Base-by-base conservation (phyloP, 2,329 filamentous ascomycete species). In the Immersiporthe knoxdaviesiana region DNA sequence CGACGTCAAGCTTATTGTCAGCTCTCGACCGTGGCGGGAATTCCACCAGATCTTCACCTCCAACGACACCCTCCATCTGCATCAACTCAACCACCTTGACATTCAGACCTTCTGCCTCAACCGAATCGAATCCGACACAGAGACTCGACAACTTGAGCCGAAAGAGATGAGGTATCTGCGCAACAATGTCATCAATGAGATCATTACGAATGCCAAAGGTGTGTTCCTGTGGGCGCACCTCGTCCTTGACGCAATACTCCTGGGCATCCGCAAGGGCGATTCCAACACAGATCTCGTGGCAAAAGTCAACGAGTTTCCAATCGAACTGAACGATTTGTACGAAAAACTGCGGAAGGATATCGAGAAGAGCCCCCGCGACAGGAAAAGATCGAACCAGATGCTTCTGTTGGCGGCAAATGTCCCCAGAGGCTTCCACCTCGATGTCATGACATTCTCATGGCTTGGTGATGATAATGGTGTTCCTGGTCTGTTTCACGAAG, bases 201-300 rank as follows among this genome's bases (percentile, higher is more conserved):
- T 69, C 1, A 21, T 69, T 11, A 6, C 39, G 14, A 16, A 59
- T 1, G 52, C 68, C 3, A 41, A 67, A 27, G 63, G 68, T 4
- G 54, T 69, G 1, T 69, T 67, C n/a, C 47, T 67, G 3, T 69
- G 68, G 68, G 63, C 65, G 18, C 47, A 66, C 35, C 68, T 69
- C 2, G 68, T 69, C 2, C 41, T 69, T 8, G 63, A 54, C 61
- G 1, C 44, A 4, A 30, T 64, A 3, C 54, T 68, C 0, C 2
- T 50, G 8, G 66, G 61, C 61, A n/a, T 65, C 1, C 67, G 67
- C 1, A 50, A 68, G 12, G 54, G 32, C 7, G 47, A 41, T 11
- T 39, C 60, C 24, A 32, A 4, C n/a, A n/a, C n/a, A 1, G 56
- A 59, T 1, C 62, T 68, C 30, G 3, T 7, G 18, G 4, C 50